Conservation (phyloP, 108 stramenopile species). For the Mayamaea pseudoterrestris region DNA sequence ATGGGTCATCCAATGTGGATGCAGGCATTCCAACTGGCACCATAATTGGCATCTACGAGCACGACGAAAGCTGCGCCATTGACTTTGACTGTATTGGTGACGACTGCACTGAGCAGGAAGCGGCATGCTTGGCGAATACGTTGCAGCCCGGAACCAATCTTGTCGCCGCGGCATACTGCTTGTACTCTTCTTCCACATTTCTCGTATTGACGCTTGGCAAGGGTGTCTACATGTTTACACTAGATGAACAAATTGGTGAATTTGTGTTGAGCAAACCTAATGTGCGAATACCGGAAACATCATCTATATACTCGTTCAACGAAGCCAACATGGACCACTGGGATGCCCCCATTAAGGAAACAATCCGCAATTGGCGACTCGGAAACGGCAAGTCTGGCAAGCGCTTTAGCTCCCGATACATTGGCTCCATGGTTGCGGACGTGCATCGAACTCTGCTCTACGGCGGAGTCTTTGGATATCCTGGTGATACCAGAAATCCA, state of each 20-base stretch:
- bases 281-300: conserved; percentile 72
- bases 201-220: conserved; percentile 82
- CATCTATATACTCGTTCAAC: conserved; percentile 88
- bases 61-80: conserved; percentile 51
- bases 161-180: conserved; percentile 90
- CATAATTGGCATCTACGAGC: conserved; percentile 81
- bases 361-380: conserved; percentile 55
- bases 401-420: conserved; percentile 77
- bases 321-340: conserved; percentile 86
- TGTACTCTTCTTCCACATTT: conserved; percentile 93
- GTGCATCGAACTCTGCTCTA: conserved; percentile 97
- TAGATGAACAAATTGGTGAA: conserved; percentile 92
- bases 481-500: conserved; percentile 74
- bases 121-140: conserved; percentile 65
- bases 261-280: conserved; percentile 87
- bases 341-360: conserved; percentile 64
- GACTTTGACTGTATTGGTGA: conserved; percentile 34
- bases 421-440: conserved; percentile 98
- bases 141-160: conserved; percentile 89
- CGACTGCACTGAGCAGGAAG: conserved; percentile 44
- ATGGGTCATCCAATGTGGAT: conserved; percentile 97
- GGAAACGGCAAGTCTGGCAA: conserved; percentile 50
- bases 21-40: conserved; percentile 97
- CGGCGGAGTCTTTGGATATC: conserved; percentile 96
- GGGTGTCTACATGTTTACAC: conserved; percentile 86